Base-by-base conservation (phyloP, 2,329 filamentous ascomycete species). In the Ophiognomonia clavigignenti-juglandacearum region DNA sequence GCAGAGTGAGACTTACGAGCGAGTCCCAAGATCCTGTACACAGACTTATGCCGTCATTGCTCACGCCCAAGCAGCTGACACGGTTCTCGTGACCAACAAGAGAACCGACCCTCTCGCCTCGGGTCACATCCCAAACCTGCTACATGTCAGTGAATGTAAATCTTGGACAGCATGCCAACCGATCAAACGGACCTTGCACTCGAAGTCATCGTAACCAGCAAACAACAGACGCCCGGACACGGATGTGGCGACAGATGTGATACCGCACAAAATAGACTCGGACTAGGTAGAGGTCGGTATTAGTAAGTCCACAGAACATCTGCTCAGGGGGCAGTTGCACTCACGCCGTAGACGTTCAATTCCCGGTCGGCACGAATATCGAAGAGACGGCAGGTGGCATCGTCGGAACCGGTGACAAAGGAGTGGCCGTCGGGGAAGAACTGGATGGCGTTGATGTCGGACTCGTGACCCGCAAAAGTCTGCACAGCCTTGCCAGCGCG, bases 11-110 rank as follows among this genome's bases (percentile, higher is more conserved):
- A 79, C 89, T 74, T 80, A 97, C 93, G 77, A 96, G 80, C 62
- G 93, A 96, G 74, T 98, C 93, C 93, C 93, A 98, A 58, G 93
- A 98, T 68, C 93, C 93, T 63, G 93, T 98, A 81, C 93, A 97
- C 74, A 98, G 78, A 75, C 92, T 97, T 74, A 97, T 96, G 54
- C 92, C 93, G 65, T 98, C 93, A 68, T 97, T 97, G 78, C 92
- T 97, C 60, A 98, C 93, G 57, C 93, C 93, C 64, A 98, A 75
- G 71, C 93, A 98, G 80, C 92, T 97, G 66, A 98, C 93, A 58
- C 93, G 87, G 76, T 98, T 98, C 72, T 97, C 92, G 69, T 98
- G 93, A 60, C 93, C 93, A 61, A 95, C 92, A 51, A 98, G 78
- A 47, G 91, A 96, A 64, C 93, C 93, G 56, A 98, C 90, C 73